Evolutionary conservation across 2,329 filamentous ascomycete species (phyloP), one percentile per base, ranked within the genome.

Genomic region (Neofusicoccum sp.): DNA sequence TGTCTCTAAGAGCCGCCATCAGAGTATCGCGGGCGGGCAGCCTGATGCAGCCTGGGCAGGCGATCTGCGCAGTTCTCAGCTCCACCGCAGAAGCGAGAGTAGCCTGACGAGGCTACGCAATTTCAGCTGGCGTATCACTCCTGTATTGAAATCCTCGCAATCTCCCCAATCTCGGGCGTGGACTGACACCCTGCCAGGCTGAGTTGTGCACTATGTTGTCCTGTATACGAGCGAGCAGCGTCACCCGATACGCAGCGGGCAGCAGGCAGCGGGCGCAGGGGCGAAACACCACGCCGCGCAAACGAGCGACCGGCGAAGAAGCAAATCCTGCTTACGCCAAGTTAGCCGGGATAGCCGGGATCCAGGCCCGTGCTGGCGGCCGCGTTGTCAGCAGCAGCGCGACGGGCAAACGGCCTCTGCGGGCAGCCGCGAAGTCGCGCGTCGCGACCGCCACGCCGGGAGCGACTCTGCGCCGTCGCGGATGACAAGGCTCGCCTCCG

Each of bases 51-150:
- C 36, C 11, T 24, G 12, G 26, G 24, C 9, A 12, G 14, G n/a
- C 36, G 51, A 33, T 43, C 51, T n/a, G 51, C 51, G 26, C 43
- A 54, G 43, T 44, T 56, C 36, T 36, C 51, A 44, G 51, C 51
- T 56, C 51, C 51, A 56, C 51, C 51, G 51, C 38, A 24, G 31
- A 28, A 9, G 48, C 51, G 36, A 26, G 26, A 20, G n/a, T 38
- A 14, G 28, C 51, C n/a, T 24, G 38, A n/a, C 28, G 51, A 9
- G 48, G 16, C 24, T 53, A 34, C 48, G 48, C 48, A 24, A 40
- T 53, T 53, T 53, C 48, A 40, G 34, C 48, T 11, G 12, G 24
- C n/a, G n/a, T 26, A 11, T 31, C 47, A 20, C 33, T 8, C 38
- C 36, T 24, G 4, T 6, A 16, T 20, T 20, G 20, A 20, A 20